Evolutionary conservation across 106 monocot species (phyloP).

Genomic region (Platanthera guangdongensis): DNA sequence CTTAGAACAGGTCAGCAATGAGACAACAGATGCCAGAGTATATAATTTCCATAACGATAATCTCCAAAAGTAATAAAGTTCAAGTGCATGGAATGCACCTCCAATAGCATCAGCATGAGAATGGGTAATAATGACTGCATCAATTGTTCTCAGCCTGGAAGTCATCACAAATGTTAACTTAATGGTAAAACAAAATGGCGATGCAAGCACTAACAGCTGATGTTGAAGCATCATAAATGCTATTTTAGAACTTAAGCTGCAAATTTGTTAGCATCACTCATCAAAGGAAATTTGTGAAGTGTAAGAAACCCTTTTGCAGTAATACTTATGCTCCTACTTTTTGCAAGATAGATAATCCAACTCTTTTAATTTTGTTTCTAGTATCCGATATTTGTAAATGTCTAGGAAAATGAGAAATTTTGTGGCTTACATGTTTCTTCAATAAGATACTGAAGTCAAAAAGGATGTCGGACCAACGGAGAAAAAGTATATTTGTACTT

Average conservation of each 20-base stretch:
- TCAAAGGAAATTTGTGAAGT: background rate
- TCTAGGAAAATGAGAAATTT: too few species aligned
- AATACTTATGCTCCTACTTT: background rate
- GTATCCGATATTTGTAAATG: too few species aligned
- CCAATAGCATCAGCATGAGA: slow-evolving; percentile 99
- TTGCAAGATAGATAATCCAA: too few species aligned
- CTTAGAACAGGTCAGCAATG: background rate
- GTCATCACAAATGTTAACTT: slow-evolving; percentile 3
- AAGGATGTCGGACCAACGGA: too few species aligned
- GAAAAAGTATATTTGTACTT: too few species aligned
- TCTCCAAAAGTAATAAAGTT: background rate
- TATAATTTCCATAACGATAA: background rate
- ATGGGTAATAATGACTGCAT: slow-evolving; percentile 91
- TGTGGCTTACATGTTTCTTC: too few species aligned
- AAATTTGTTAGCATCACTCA: background rate
- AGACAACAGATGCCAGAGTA: background rate
- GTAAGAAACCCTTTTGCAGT: background rate
- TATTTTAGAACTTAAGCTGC: background rate
- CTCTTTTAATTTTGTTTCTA: too few species aligned
- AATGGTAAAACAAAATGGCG: background rate
- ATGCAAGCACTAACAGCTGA: background rate
- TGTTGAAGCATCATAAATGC: background rate
- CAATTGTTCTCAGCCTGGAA: slow-evolving; percentile 79
- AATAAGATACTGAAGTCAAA: too few species aligned
- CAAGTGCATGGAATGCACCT: slow-evolving; percentile 34